A percentile compares a stretch with the other conserved stretches of the same genome.
These are phyloP conservation scores for Biscutella laevigata DNA, from an alignment of 441 rosid genomes.

Conservation along the genomic window DNA sequence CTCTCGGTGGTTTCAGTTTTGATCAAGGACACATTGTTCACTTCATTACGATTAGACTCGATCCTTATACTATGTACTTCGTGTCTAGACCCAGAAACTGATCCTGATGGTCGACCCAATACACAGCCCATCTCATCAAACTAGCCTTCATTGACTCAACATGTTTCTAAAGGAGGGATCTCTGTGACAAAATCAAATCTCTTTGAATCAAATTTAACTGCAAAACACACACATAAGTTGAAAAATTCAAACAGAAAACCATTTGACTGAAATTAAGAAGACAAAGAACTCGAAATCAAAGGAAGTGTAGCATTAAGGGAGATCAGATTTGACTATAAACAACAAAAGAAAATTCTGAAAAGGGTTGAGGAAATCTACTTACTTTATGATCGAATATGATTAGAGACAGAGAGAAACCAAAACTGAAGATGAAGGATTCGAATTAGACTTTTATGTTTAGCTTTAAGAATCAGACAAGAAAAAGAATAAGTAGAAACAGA, in stretches of 20 bases:
- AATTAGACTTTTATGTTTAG: not conserved
- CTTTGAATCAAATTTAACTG: conserved; percentile 14
- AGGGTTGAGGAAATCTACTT: conserved; percentile 5
- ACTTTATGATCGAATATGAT: conserved; percentile 21
- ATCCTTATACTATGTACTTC: conserved; percentile 30
- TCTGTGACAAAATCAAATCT: not conserved
- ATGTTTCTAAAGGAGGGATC: conserved; percentile 24
- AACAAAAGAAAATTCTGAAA: not conserved
- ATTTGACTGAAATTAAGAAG: not conserved
- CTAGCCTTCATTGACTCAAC: conserved; percentile 61
- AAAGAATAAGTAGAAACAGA: conserved; percentile 29
- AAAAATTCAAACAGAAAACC: not conserved
- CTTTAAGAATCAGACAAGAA: conserved; percentile 26
- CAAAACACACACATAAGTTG: conserved; percentile 8
- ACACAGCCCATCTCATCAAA: conserved; percentile 87
- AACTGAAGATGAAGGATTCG: conserved; percentile 14
- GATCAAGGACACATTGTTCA: conserved; percentile 18
- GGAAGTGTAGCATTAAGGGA: not conserved
- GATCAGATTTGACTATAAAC: conserved; percentile 22
- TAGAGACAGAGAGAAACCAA: conserved; percentile 22
- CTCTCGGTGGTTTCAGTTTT: conserved; percentile 28
- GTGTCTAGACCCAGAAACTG: conserved; percentile 51
- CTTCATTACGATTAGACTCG: conserved; percentile 34
- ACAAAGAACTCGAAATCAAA: not conserved
- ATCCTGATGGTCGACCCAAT: conserved; percentile 64